Conservation (phyloP, 805 yeast species). For the Cyberlindnera mycetangii region DNA sequence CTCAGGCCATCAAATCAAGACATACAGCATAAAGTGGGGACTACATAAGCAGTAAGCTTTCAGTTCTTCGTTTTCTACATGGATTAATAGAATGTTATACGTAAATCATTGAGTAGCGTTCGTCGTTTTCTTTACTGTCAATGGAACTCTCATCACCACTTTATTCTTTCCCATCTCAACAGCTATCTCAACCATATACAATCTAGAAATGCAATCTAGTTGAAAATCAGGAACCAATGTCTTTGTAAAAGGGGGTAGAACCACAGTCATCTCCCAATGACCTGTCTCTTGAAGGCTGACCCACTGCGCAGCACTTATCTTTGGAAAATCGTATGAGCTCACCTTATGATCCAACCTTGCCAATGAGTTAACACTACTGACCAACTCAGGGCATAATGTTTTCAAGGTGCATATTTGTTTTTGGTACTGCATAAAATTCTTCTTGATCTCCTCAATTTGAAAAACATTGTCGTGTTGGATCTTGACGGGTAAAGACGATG, state of each 20-base stretch:
- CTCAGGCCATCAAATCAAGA: background rate
- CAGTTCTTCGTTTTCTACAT: background rate
- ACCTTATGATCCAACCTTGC: background rate
- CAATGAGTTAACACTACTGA: background rate
- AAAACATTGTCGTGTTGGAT: background rate
- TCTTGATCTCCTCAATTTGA: background rate
- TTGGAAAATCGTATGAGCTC: background rate
- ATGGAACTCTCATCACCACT: background rate
- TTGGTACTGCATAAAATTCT: background rate
- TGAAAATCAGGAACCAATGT: background rate
- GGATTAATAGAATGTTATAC: too few species aligned
- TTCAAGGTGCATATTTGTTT: background rate
- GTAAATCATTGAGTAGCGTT: too few species aligned
- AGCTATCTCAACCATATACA: background rate
- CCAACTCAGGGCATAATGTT: background rate
- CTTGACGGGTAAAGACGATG: background rate
- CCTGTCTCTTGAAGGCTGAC: too few species aligned
- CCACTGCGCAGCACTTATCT: background rate
- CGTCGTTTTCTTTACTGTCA: background rate
- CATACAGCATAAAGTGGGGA: background rate
- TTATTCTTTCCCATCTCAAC: background rate
- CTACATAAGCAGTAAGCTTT: background rate
- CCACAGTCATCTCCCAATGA: background rate
- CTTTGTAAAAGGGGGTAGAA: background rate
- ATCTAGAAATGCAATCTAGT: background rate